Conservation (phyloP, 2,329 filamentous ascomycete genomes). For the Aureobasidium sp. region DNA sequence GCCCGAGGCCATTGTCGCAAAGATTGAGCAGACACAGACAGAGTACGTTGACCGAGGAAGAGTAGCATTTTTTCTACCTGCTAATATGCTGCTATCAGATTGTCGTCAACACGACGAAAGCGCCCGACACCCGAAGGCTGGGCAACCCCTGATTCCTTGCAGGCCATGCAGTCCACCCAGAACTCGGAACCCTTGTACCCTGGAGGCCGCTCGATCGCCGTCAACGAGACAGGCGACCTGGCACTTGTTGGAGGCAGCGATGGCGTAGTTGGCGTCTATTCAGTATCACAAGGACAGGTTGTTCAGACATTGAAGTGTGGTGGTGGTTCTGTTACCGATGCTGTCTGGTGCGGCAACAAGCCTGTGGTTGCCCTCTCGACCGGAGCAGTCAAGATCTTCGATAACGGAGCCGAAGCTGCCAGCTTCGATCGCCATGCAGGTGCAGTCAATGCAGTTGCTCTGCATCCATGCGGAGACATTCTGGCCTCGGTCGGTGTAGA, state of each 20-base stretch:
- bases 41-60: conserved; percentile 48
- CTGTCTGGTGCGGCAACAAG: conserved; percentile 57
- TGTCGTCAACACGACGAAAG: conserved; percentile 85
- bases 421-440: conserved; percentile 77
- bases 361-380: conserved; percentile 65
- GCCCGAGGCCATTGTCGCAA: conserved; percentile 59
- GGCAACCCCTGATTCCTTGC: conserved; percentile 66
- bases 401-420: conserved; percentile 59
- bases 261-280: conserved; percentile 68
- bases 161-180: conserved; percentile 45
- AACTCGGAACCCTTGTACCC: conserved; percentile 51
- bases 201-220: conserved; percentile 47
- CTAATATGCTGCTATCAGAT: conserved; percentile 41
- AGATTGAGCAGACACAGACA: conserved; percentile 72
- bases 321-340: conserved; percentile 58
- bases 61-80: not conserved
- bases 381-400: conserved; percentile 71
- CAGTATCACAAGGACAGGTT: conserved; percentile 66
- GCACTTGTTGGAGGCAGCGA: conserved; percentile 68
- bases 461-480: conserved; percentile 76
- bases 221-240: conserved; percentile 53
- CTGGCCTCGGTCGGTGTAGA: conserved; percentile 82
- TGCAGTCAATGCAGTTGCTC: conserved; percentile 62
- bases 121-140: conserved; percentile 76
- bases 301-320: conserved; percentile 56